phyloP scores from a whole-genome alignment of 2,329 filamentous ascomycete species.

The Macroventuria anomochaeta region DNA sequence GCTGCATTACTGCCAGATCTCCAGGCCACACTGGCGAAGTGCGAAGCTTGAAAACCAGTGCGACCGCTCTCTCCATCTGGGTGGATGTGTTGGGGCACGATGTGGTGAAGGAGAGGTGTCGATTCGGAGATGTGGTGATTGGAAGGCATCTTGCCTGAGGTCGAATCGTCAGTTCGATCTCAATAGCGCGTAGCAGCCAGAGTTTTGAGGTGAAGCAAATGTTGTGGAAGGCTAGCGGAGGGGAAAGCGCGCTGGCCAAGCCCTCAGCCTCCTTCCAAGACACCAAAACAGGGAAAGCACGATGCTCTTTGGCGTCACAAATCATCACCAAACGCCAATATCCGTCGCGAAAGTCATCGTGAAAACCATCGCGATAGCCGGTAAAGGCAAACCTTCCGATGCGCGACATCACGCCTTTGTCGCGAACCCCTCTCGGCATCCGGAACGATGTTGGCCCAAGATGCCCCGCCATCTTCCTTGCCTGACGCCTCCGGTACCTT shows the following conservation, averaged over 20 bases:
- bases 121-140: constrained; percentile 33
- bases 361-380: neutral
- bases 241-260: neutral
- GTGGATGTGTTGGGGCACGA: constrained; percentile 47
- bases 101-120: constrained; percentile 39
- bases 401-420: neutral
- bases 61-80: constrained; percentile 72
- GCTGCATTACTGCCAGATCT: constrained; percentile 69
- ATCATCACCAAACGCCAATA: constrained; percentile 5
- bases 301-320: constrained; percentile 4
- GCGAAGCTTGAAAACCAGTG: constrained; percentile 65
- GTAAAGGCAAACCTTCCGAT: constrained; percentile 13
- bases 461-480: constrained; percentile 15
- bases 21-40: constrained; percentile 70
- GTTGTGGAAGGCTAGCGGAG: neutral
- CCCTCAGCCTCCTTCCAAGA: constrained; percentile 17
- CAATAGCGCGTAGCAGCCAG: neutral
- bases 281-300: constrained; percentile 17
- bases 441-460: constrained; percentile 18
- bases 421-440: constrained; percentile 9
- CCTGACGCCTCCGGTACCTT: constrained; percentile 3
- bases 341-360: neutral
- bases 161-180: neutral
- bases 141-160: constrained; percentile 20
- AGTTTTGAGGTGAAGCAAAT: neutral